Conservation (phyloP, 257 asterid genomes). For the Lavandula angustifolia region DNA sequence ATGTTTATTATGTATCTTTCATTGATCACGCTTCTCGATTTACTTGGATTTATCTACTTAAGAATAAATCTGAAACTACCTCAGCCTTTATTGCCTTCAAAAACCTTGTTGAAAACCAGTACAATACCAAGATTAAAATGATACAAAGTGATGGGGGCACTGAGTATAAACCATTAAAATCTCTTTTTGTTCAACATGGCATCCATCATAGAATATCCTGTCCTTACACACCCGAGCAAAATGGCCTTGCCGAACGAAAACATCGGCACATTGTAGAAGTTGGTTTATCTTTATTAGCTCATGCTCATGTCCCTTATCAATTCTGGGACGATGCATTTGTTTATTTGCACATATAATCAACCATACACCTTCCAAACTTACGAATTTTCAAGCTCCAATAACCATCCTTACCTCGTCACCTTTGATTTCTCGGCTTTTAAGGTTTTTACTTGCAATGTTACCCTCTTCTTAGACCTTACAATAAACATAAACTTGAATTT, state of each 20-base stretch:
- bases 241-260: background rate
- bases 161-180: background rate
- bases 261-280: background rate
- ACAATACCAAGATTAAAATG: background rate
- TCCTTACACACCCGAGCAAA: background rate
- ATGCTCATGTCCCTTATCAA: background rate
- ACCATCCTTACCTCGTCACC: background rate
- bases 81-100: background rate
- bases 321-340: background rate
- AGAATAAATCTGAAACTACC: background rate
- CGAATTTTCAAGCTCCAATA: background rate
- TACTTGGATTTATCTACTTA: background rate
- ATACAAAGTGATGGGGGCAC: background rate
- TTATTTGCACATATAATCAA: background rate
- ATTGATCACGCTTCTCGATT: background rate
- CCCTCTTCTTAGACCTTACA: background rate
- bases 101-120: background rate
- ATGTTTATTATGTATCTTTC: background rate
- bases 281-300: background rate
- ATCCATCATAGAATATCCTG: background rate
- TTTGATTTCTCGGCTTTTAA: too few species aligned
- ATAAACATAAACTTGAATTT: background rate
- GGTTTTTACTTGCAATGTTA: background rate
- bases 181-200: background rate
- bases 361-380: background rate